Base-by-base conservation (phyloP, 768 basidiomycete species). In the Lentinus brumalis region DNA sequence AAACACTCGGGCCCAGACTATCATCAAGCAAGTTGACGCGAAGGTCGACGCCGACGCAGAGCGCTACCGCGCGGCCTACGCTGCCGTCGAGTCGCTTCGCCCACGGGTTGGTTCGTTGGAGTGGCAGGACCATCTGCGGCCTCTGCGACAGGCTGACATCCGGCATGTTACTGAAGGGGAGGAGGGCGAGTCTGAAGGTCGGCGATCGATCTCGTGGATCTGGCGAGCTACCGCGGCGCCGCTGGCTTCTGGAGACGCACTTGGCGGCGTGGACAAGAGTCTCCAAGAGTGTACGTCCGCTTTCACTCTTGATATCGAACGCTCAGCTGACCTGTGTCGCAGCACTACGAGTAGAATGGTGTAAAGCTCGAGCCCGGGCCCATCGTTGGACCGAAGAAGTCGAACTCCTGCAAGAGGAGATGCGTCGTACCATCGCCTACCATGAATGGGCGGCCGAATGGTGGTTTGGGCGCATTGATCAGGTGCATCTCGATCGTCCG, bases 381-480 rank as follows among this genome's bases (percentile, higher is more conserved):
- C 9, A 32, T 2, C 59, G 65, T 12, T 68, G 67, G 67, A 29
- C 46, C 14, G 65, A 68, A 53, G 65, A 68, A 46, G 53, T 56
- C 16, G 21, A 56, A 15, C 66, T 66, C 16, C 9, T 68, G 29
- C 26, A 51, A 8, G 67, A 68, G 38, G 67, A 68, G 46, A 61
- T 62, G 63, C 62, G 66, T 10, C 60, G 59, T 10, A 57, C 53
- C n/a, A n/a, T 59, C 8, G 53, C 30, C 10, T 45, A 45, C 2
- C 44, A 45, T 3, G 44, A 8, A 4, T 45, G 44, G 44, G 15
- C 15, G 2, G 5, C n/a, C n/a, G 21, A 0, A 3, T 4, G 8
- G n/a, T 45, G 44, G 44, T 1, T 0, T 3, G 44, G 3, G 3
- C 15, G 9, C 8, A 4, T 45, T 2, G 44, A 18, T 8, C 14